Evolutionary conservation across 306 rosid species (phyloP).

Genomic region (apple (Malus domestica)): ASM211411v1 NC_041795.1:27585501-27586000

Average conservation of each 20-base stretch:
- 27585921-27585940: too few species aligned
- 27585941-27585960: too few species aligned
- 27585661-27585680: background rate
- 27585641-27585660: too few species aligned
- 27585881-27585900: too few species aligned
- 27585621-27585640: background rate
- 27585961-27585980: too few species aligned
- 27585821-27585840: background rate
- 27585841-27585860: background rate
- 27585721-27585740: background rate
- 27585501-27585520: conserved; percentile 31
- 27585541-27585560: conserved; percentile 18
- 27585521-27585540: conserved; percentile 22
- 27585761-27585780: too few species aligned
- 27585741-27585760: background rate
- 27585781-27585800: background rate
- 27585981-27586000: too few species aligned
- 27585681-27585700: background rate
- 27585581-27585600: background rate
- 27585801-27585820: background rate
- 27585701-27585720: background rate
- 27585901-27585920: too few species aligned
- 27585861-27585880: too few species aligned
- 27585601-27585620: background rate
- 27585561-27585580: conserved; percentile 3